Evolutionary conservation across 2,329 filamentous ascomycete genomes (phyloP), one percentile per base, ranked within the genome.

Genomic region (Ophiostoma himal-ulmi): DNA sequence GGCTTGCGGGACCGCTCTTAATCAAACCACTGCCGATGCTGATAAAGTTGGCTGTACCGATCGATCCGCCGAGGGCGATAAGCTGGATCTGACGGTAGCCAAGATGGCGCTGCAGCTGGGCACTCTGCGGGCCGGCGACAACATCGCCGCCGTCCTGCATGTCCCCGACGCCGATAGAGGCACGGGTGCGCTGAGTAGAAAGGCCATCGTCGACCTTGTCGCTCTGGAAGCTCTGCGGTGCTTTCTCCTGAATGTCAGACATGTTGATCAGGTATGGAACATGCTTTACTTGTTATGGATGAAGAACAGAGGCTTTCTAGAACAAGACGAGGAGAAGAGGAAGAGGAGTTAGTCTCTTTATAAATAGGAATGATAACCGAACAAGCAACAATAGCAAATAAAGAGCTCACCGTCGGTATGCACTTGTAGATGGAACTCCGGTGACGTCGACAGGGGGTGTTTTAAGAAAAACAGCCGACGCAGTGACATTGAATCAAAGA

Each of bases 41-140:
- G 75, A 89, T 84, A 78, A 89, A 89, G 69, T 88, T 80, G 1
- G 84, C 84, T 2, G 84, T 86, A 68, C 84, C 84, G 73, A 87
- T 86, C 69, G 84, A 85, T 60, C 85, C 85, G 37, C 85, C 85
- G 74, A 87, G 83, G 73, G 85, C 85, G 70, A 87, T 86, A 52
- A 87, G 80, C 77, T 87, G 85, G 74, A 87, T 84, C 74, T 86
- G 83, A 68, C 84, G 80, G 75, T 86, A 85, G 73, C 81, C 80
- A 62, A 86, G 81, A 67, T 81, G 81, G 67, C 84, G 82, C 68
- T 85, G 82, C 11, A 81, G 77, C 22, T 26, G 52, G 52, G 8
- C 4, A 14, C 13, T 57, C 11, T 26, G 8, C 6, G 22, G 8
- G 3, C n/a, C 10, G 22, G 52, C 3, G 8, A 13, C 22, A 8